Evolutionary conservation across 345 rosid species (phyloP), one percentile per base, ranked within the genome.

Genomic region (Melastoma malabathricum): DNA sequence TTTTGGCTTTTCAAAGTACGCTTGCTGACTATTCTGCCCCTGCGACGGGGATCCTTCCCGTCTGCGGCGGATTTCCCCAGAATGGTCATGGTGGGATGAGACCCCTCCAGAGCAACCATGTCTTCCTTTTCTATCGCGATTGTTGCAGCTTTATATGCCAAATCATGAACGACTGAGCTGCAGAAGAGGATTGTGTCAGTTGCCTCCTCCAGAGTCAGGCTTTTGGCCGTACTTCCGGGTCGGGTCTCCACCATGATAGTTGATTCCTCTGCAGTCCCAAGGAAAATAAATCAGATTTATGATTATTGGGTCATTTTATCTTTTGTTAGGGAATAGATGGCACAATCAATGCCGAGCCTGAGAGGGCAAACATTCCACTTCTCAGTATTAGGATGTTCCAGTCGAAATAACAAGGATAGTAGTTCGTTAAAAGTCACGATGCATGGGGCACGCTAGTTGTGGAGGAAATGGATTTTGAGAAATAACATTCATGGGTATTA

Each of bases 141-240:
- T 51, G 90, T 68, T 58, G 93, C 95, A 60, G 97, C 90, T 49
- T 67, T 69, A 68, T 76, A 82, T 55, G 94, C 95, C 61, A 92
- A 45, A 75, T 87, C 95, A 51, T 92, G 95, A 59, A 92, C 89
- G 39, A 92, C 81, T 62, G 98, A 87, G 69, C 94, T 84, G 72
- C 98, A 87, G 69, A 92, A 82, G 43, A 87, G 94, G 63, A 88
- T 84, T 15, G 97, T 72, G 53, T 81, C 94, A 0, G 97, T 82
- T 54, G 95, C 98, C 76, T 92, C 98, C 72, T 92, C 97, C 10
- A 82, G 93, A 9, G 95, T 87, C 51, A 82, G 78, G 88, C 97
- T 84, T 67, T 78, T 92, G 48, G 68, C 71, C 68, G 75, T 84
- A 48, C 71, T 87, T 68, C 83, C 73, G 56, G 60, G 72, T 20